Base-by-base conservation (phyloP, 768 basidiomycete genomes). In the Tylopilus felleus region DNA sequence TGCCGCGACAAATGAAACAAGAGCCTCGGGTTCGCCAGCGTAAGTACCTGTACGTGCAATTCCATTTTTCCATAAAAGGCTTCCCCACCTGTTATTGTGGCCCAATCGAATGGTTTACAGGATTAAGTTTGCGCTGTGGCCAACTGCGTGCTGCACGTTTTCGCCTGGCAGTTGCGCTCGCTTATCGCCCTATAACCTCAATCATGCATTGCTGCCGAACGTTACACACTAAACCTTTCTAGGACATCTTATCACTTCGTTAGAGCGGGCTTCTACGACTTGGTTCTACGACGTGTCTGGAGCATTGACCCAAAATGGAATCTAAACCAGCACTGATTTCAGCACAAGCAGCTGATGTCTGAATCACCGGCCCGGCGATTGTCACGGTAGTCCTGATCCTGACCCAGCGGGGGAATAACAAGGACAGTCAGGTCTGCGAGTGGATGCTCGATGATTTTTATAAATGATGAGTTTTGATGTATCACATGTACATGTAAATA, bases 381-480 rank as follows among this genome's bases (percentile, higher is more conserved):
- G 13, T 40, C 27, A 19, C 19, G 29, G 31, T 43, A 19, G 12
- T 33, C 19, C 12, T 41, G 47, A 53, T 33, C 7, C n/a, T 21
- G 16, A 9, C 14, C 22, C 19, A 33, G 46, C 19, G 41, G 23
- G 56, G 14, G 5, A 14, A 16, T 22, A 48, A n/a, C 45, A 49
- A 35, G 27, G 21, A 28, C 12, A 36, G 36, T 29, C 22, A 44
- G 36, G 38, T 17, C 28, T 47, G n/a, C 14, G 47, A 50, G 25
- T 10, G 21, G 16, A 28, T 42, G n/a, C 29, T 29, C 5, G 5
- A n/a, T 50, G 27, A 25, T 6, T 62, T 51, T 38, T 31, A 38
- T 42, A 45, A 43, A 56, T 55, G 27, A 46, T 55, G 25, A 42
- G 14, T 33, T n/a, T 49, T 39, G 44, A 47, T 41, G 35, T 49